phyloP scores from a whole-genome alignment of 1,139 yeast genomes.

The Ashbya aceris region DNA sequence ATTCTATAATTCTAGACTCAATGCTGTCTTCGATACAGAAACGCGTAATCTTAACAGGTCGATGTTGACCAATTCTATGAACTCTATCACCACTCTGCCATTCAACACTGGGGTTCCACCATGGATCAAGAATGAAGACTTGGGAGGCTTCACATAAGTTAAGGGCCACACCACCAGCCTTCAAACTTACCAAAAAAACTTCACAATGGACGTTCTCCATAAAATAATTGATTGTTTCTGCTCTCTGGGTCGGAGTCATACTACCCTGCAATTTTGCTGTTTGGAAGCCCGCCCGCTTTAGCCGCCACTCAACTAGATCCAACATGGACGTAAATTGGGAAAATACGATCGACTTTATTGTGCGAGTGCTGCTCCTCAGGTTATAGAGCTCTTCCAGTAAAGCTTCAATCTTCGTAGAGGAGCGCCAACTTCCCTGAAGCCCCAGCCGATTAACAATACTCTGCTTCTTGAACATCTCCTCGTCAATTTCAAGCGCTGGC shows the following conservation, averaged over 20 bases:
- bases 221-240: slow-evolving; percentile 78
- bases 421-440: slow-evolving; percentile 70
- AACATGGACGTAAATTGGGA: slow-evolving; percentile 96
- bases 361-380: slow-evolving; percentile 73
- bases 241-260: slow-evolving; percentile 93
- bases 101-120: slow-evolving; percentile 99
- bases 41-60: slow-evolving; percentile 91
- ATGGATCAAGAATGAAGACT: slow-evolving; percentile 89
- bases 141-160: slow-evolving; percentile 95
- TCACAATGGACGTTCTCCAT: slow-evolving; percentile 90
- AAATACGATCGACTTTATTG: slow-evolving; percentile 90
- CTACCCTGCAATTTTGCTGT: slow-evolving; percentile 92
- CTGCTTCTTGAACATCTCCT: slow-evolving; percentile 54
- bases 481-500: slow-evolving; percentile 71
- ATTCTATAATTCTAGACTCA: slow-evolving; percentile 87
- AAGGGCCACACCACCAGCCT: slow-evolving; percentile 97
- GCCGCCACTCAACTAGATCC: slow-evolving; percentile 90
- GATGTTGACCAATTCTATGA: slow-evolving; percentile 89
- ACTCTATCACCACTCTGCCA: slow-evolving; percentile 99
- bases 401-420: slow-evolving; percentile 94
- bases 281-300: slow-evolving; percentile 86
- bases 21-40: slow-evolving; percentile 93
- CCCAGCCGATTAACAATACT: slow-evolving; percentile 85
- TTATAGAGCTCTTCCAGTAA: slow-evolving; percentile 85
- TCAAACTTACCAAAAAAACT: slow-evolving; percentile 84